Base-by-base conservation (phyloP, 306 rosid species). In the Hippophae rhamnoides region DNA sequence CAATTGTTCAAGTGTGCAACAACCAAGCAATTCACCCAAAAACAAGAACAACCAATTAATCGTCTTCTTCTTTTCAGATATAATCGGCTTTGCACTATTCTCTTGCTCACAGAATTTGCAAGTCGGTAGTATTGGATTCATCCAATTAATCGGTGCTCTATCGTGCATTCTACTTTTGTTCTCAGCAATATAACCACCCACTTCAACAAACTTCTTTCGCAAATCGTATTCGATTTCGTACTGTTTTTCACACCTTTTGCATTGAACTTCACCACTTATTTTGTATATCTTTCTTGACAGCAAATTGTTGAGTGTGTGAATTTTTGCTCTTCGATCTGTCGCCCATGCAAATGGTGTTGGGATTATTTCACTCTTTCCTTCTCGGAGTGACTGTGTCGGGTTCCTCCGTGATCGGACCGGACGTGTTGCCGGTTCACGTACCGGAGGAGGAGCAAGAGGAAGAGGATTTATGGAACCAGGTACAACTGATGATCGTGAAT, bases 11-110 rank as follows among this genome's bases (percentile, higher is more conserved):
- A 83, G 76, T 0, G 81, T 81, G 52, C 86, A 81, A 8, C 59
- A 60, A 0, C 86, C 83, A 5, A 89, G 51, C 76, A 75, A 53
- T 44, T 81, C 75, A 0, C 90, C 86, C 7, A 83, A 13, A 2
- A 85, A 63, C 61, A 89, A 57, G 61, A 85, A 85, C 55, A 89
- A 43, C 89, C 96, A 85, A 10, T 89, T 85, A 40, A 89, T 83
- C 0, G 8, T 5, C 13, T 62, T 69, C 63, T 70, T 77, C 2
- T 63, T 45, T 13, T 61, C 49, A 0, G 62, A 52, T 0, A 83
- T 27, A 0, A 89, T 5, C 0, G 90, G 90, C 65, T 48, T 83
- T 5, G 26, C 75, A 1, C 74, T 14, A 1, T 75, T 74, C 8
- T 75, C 77, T 1, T 58, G 51, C 0, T 51, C 41, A 3, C 94